A percentile compares a stretch with the other conserved stretches of the same genome.
Evolutionary conservation across 345 rosid species (phyloP).

Genomic region (Melastoma malabathricum): DNA sequence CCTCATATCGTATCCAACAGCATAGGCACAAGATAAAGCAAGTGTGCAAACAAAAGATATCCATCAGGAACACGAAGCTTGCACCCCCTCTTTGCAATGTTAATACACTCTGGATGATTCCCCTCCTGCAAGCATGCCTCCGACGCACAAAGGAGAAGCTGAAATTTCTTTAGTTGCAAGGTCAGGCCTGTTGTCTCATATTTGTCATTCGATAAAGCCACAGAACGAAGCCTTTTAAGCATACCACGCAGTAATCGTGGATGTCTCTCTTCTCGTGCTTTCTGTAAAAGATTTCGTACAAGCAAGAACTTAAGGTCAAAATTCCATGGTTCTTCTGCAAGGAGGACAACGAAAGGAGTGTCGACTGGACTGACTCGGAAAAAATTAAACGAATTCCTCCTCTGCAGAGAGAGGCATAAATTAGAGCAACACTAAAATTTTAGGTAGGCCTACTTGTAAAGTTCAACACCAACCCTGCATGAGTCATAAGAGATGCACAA

Average conservation of each 20-base stretch:
- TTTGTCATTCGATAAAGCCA: constrained; percentile 46
- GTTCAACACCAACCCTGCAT: too few species aligned
- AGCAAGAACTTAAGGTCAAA: constrained; percentile 48
- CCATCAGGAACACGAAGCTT: constrained; percentile 45
- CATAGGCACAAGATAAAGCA: constrained; percentile 71
- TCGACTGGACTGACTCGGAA: too few species aligned
- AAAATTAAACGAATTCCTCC: too few species aligned
- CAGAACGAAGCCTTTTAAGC: constrained; percentile 36
- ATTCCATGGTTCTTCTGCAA: constrained; percentile 91
- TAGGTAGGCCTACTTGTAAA: too few species aligned
- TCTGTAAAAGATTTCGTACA: constrained; percentile 64
- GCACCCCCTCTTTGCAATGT: constrained; percentile 42
- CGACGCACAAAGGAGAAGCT: constrained; percentile 76
- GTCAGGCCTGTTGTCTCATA: constrained; percentile 19
- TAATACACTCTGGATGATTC: constrained; percentile 28
- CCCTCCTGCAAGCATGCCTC: constrained; percentile 62
- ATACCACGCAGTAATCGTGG: constrained; percentile 42
- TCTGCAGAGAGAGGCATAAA: too few species aligned
- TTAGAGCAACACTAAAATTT: too few species aligned
- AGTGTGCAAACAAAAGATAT: constrained; percentile 59
- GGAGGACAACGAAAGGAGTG: constrained; percentile 7
- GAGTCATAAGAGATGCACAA: too few species aligned
- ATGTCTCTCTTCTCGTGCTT: constrained; percentile 80
- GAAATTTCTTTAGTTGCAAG: constrained; percentile 54
- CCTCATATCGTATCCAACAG: constrained; percentile 33